Evolutionary conservation across 441 rosid genomes (phyloP).

Genomic region (Biscutella laevigata): DNA sequence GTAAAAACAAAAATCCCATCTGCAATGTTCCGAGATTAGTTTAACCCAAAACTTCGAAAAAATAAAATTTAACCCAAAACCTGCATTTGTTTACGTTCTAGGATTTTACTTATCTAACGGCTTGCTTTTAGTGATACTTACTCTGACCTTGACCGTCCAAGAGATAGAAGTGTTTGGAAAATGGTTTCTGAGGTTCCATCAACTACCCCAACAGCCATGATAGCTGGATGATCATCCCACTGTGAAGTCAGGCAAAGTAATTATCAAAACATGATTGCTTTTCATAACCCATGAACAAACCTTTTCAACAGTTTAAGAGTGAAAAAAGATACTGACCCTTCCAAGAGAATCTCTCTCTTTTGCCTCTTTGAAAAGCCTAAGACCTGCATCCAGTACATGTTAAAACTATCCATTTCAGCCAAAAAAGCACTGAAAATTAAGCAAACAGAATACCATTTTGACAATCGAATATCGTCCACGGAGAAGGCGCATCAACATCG

Average conservation of each 20-base stretch:
- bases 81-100: neutral
- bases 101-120: neutral
- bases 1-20: constrained; percentile 98
- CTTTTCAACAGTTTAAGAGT: neutral
- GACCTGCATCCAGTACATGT: constrained; percentile 41
- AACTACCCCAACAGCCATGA: constrained; percentile 95
- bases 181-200: constrained; percentile 93
- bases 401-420: constrained; percentile 17
- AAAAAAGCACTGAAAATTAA: constrained; percentile 2
- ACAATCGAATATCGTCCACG: constrained; percentile 95
- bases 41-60: neutral
- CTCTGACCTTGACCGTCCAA: constrained; percentile 95
- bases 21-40: constrained; percentile 31
- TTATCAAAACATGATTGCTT: constrained; percentile 6
- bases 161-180: constrained; percentile 91
- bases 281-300: neutral
- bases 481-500: constrained; percentile 92
- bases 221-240: constrained; percentile 99
- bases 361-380: constrained; percentile 89
- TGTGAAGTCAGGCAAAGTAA: constrained; percentile 20
- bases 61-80: neutral
- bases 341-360: constrained; percentile 70
- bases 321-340: constrained; percentile 44
- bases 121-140: constrained; percentile 29
- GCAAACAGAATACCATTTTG: constrained; percentile 56